Conservation (phyloP, 371 early-diverging fungal species). For the Capniomyces stellatus region DNA sequence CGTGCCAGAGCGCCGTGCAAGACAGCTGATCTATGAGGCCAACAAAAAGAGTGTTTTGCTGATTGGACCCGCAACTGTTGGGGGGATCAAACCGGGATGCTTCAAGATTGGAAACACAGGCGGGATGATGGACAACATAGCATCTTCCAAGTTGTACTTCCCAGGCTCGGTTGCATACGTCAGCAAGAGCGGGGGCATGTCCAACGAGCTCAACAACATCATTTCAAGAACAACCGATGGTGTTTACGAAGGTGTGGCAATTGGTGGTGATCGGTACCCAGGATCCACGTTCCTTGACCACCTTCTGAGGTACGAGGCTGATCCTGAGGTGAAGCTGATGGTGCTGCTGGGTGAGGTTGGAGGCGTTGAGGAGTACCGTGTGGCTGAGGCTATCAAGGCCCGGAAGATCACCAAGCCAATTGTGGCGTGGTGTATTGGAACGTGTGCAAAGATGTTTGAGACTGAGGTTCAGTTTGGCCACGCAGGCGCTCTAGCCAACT, state of each 20-base stretch:
- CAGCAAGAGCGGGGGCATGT: conserved; percentile 97
- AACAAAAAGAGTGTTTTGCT: conserved; percentile 65
- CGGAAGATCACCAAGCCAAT: conserved; percentile 89
- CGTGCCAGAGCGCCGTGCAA: conserved; percentile 92
- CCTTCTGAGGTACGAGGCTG: conserved; percentile 79
- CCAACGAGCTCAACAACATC: conserved; percentile 97
- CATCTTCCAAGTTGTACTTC: conserved; percentile 86
- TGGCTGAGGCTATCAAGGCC: conserved; percentile 77
- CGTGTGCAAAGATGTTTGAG: conserved; percentile 94
- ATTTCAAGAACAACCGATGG: conserved; percentile 88
- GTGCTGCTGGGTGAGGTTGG: conserved; percentile 95
- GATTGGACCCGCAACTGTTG: conserved; percentile 96
- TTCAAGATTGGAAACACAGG: conserved; percentile 99
- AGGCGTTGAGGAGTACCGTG: conserved; percentile 91
- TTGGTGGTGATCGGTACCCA: conserved; percentile 97
- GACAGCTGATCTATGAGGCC: conserved; percentile 72
- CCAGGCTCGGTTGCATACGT: conserved; percentile 93
- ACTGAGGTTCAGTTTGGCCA: conserved; percentile 97
- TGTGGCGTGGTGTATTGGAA: conserved; percentile 97
- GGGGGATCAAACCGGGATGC: conserved; percentile 97
- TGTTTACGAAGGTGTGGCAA: conserved; percentile 96
- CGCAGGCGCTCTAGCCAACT: conserved; percentile 93
- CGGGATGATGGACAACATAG: conserved; percentile 99
- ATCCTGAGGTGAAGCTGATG: conserved; percentile 85
- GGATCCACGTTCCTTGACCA: conserved; percentile 98